These are phyloP conservation scores for Solanum pimpinellifolium DNA, from an alignment of 257 asterid species.

Conservation along the genomic window DNA sequence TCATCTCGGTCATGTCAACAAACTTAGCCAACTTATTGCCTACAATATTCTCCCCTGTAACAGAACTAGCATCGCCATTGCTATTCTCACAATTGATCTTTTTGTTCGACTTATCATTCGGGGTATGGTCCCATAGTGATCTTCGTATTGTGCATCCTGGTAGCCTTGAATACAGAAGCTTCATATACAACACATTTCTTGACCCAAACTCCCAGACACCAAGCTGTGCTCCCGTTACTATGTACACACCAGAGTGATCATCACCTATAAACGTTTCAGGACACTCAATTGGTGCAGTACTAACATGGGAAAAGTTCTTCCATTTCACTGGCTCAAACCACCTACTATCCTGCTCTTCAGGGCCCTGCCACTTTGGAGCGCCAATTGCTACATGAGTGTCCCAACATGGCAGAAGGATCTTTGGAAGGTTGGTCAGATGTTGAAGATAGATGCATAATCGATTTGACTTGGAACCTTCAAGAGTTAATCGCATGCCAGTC, in stretches of 20 bases:
- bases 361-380: conserved; percentile 91
- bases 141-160: conserved; percentile 72
- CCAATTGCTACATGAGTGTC: conserved; percentile 68
- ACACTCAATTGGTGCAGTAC: conserved; percentile 76
- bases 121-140: conserved; percentile 63
- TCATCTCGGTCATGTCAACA: conserved; percentile 54
- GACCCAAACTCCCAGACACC: conserved; percentile 91
- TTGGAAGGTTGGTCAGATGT: conserved; percentile 54
- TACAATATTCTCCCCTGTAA: conserved; percentile 19
- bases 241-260: conserved; percentile 38
- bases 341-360: conserved; percentile 83
- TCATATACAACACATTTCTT: conserved; percentile 64
- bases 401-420: conserved; percentile 71
- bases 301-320: conserved; percentile 73
- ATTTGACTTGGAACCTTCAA: conserved; percentile 67
- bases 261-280: conserved; percentile 53
- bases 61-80: conserved; percentile 30
- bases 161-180: conserved; percentile 52
- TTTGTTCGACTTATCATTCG: conserved; percentile 29
- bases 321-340: conserved; percentile 88
- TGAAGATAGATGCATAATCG: conserved; percentile 62
- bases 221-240: conserved; percentile 79
- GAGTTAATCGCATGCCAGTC: conserved; percentile 62
- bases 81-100: not conserved
- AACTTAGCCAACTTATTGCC: conserved; percentile 66